A percentile compares a stretch with the other conserved stretches of the same genome.
These are phyloP conservation scores for Globisporangium yorkense DNA, from an alignment of 352 stramenopile genomes.

Conservation along the genomic window DNA sequence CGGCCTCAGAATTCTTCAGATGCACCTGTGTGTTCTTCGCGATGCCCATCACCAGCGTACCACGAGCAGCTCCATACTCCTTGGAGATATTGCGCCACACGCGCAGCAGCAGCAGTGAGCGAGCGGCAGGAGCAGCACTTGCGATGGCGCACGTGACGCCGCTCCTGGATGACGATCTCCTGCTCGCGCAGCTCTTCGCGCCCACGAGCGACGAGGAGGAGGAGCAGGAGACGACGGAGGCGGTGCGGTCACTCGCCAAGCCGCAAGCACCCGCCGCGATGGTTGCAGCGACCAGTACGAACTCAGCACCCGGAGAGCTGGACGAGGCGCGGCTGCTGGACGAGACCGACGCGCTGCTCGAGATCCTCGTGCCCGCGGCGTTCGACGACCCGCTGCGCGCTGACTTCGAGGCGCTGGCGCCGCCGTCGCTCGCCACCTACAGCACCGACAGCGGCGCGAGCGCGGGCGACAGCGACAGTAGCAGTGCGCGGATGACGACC, in stretches of 20 bases:
- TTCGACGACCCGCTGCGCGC: background rate
- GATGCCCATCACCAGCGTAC: too few species aligned
- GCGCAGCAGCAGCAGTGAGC: background rate
- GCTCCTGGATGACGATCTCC: background rate
- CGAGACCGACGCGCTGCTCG: constrained; percentile 3
- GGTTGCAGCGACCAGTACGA: background rate
- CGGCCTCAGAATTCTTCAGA: too few species aligned
- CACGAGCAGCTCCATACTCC: too few species aligned
- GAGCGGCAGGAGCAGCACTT: background rate
- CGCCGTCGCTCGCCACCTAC: background rate
- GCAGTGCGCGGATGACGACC: background rate
- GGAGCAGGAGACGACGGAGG: background rate
- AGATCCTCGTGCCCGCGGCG: background rate
- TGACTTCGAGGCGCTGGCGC: background rate
- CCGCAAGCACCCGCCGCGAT: background rate
- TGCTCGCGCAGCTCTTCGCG: background rate
- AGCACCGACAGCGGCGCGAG: background rate
- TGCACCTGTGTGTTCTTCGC: background rate
- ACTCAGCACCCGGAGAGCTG: background rate
- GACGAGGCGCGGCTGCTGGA: constrained; percentile 2
- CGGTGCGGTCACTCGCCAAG: background rate
- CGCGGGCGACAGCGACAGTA: background rate
- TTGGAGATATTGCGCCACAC: background rate
- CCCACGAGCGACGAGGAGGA: background rate
- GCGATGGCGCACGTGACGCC: background rate